phyloP scores from a whole-genome alignment of 1,139 yeast species.

The Nakaseomyces bracarensis region DNA sequence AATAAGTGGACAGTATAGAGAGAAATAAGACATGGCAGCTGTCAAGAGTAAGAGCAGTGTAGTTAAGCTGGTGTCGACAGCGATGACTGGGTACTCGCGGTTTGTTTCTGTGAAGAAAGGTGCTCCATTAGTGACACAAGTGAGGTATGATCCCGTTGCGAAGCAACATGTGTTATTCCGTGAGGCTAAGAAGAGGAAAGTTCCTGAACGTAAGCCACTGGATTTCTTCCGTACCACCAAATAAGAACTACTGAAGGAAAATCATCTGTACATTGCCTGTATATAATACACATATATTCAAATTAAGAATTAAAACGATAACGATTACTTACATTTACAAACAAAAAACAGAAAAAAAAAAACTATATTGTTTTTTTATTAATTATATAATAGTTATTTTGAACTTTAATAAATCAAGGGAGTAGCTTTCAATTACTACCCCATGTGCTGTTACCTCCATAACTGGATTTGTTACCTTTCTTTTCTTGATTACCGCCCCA shows the following conservation, averaged over 20 bases:
- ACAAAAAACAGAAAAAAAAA: no score
- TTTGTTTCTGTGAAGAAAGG: constrained; percentile 77
- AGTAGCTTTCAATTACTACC: neutral
- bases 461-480: constrained; percentile 32
- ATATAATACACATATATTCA: neutral
- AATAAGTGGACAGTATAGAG: neutral
- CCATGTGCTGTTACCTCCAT: constrained; percentile 30
- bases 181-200: constrained; percentile 79
- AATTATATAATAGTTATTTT: neutral
- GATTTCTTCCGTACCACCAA: constrained; percentile 50
- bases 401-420: no score
- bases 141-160: constrained; percentile 78
- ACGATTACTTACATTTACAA: no score
- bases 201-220: constrained; percentile 54
- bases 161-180: constrained; percentile 79
- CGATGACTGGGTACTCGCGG: constrained; percentile 78
- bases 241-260: constrained; percentile 10
- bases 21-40: constrained; percentile 26
- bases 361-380: neutral
- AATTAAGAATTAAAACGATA: neutral
- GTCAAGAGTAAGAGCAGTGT: constrained; percentile 48
- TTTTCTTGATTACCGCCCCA: constrained; percentile 31
- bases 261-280: constrained; percentile 3
- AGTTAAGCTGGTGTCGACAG: constrained; percentile 67
- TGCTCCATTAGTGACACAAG: constrained; percentile 68